Evolutionary conservation across 2,329 filamentous ascomycete genomes (phyloP).

Genomic region (Torrubiellomyces zombiae): DNA sequence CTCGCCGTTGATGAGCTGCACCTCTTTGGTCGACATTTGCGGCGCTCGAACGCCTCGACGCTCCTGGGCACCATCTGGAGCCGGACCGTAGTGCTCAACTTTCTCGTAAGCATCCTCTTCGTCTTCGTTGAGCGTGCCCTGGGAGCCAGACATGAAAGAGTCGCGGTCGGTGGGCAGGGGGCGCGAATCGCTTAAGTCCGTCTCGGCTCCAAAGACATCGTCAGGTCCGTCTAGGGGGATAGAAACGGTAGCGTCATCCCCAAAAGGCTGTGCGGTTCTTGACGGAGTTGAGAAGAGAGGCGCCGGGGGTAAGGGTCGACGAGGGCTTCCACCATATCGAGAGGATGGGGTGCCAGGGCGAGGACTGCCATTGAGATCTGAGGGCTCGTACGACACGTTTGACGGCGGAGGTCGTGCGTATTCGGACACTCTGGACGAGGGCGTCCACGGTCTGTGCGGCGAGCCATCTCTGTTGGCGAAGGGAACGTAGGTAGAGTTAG

Average conservation of each 20-base stretch:
- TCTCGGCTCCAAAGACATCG: constrained; percentile 56
- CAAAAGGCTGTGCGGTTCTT: constrained; percentile 34
- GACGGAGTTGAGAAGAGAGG: constrained; percentile 56
- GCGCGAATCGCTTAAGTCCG: constrained; percentile 36
- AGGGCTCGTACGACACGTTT: constrained; percentile 62
- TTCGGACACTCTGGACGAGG: constrained; percentile 35
- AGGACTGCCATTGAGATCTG: constrained; percentile 77
- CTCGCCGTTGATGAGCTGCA: constrained; percentile 92
- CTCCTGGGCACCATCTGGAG: constrained; percentile 72
- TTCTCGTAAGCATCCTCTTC: constrained; percentile 31
- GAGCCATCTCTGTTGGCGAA: constrained; percentile 33
- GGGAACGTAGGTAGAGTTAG: constrained; percentile 45
- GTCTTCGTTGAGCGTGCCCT: constrained; percentile 36
- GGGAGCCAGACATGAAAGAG: constrained; percentile 38
- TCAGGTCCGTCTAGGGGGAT: constrained; percentile 53
- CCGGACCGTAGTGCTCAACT: constrained; percentile 70
- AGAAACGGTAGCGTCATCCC: constrained; percentile 52
- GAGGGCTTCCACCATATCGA: constrained; percentile 72
- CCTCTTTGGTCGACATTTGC: constrained; percentile 84
- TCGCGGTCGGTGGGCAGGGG: constrained; percentile 31
- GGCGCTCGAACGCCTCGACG: constrained; percentile 73
- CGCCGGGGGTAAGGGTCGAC: constrained; percentile 73
- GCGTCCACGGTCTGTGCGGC: constrained; percentile 42
- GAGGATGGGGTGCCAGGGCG: constrained; percentile 83
- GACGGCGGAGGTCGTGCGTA: constrained; percentile 57